Evolutionary conservation across 768 basidiomycete species (phyloP), one percentile per base, ranked within the genome.

Genomic region (Crassisporium funariophilum): DNA sequence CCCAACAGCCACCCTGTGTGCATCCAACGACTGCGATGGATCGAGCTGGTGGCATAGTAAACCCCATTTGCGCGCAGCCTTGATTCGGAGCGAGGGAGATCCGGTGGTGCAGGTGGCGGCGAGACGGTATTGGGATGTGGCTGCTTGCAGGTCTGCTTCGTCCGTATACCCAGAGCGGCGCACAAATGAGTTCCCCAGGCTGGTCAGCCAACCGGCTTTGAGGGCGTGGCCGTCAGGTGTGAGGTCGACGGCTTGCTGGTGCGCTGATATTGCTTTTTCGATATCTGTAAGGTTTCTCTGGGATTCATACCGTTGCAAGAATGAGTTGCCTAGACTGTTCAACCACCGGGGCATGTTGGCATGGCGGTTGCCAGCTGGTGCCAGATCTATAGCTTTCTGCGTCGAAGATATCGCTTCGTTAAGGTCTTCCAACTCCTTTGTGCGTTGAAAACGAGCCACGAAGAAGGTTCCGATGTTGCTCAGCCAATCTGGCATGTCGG

Each of bases 221-320:
- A 35, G 12, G 2, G 56, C 27, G 48, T 62, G 57, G 20, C 49
- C 48, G 22, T 53, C 34, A 22, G 58, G 47, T 20, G 53, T 44
- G 13, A 50, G 20, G 27, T 38, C 4, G 8, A 59, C 44, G 20
- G 58, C 53, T 19, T 35, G 33, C 22, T 52, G 15, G n/a, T 48
- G 44, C 13, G 20, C 13, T 4, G 42, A 36, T 10, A 58, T 62
- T 1, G 54, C 51, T 27, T 49, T 23, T 35, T 67, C 53, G 22
- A 71, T 24, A 43, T 69, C 64, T 37, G 49, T 45, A 16, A 42
- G 29, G 17, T 54, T 37, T 6, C 68, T 56, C 57, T 47, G 13
- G 47, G 25, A 33, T 60, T 54, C 47, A 57, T 65, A 23, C 45
- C 54, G 41, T 29, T 37, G 7, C 21, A 47, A 36, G 27, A 60